Evolutionary conservation across 192 early-diverging fungal species (phyloP), one percentile per base, ranked within the genome.

Genomic region (Diversispora epigaea): DNA sequence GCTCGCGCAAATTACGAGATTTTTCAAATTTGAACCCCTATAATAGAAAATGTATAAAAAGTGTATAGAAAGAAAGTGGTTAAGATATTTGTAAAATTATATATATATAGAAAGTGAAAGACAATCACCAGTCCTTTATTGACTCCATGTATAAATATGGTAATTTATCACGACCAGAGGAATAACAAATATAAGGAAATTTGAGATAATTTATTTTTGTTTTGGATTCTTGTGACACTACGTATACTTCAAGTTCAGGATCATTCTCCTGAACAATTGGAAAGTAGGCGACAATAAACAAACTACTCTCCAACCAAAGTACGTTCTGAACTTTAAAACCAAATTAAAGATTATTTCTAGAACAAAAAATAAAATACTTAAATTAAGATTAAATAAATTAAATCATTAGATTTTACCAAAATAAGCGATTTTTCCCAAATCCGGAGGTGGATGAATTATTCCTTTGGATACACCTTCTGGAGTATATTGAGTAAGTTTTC

Each of bases 231-330:
- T 88, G 80, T 52, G 88, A 83, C 22, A 93, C 83, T 5, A 91
- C 77, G 58, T 90, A 93, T 8, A 81, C 86, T 25, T 84, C 84
- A 60, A 54, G 69, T 32, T 81, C 80, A 40, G 73, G 65, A 15
- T 79, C 58, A 2, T 73, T 69, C 4, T 78, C 67, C 0, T 65
- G 64, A 22, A 71, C 68, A 14, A 77, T 78, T 9, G 86, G 81
- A 39, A 77, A 75, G 78, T 69, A 41, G 10, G 82, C 81, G 12
- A 85, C 88, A 47, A 92, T 78, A 75, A 93, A 93, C 0, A 86
- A 77, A 63, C 84, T 77, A 15, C 84, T 91, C 54, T 94, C 92
- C 14, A 93, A 70, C 95, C 95, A 96, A 9, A 89, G 73, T 11
- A 96, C 78, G 43, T 85, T 80, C 45, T 88, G 65, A 3, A 94